Percentiles rank a stretch among this genome's conserved stretches.
Evolutionary conservation across 371 early-diverging fungal genomes (phyloP).

Genomic region (Mortierella sp.): DNA sequence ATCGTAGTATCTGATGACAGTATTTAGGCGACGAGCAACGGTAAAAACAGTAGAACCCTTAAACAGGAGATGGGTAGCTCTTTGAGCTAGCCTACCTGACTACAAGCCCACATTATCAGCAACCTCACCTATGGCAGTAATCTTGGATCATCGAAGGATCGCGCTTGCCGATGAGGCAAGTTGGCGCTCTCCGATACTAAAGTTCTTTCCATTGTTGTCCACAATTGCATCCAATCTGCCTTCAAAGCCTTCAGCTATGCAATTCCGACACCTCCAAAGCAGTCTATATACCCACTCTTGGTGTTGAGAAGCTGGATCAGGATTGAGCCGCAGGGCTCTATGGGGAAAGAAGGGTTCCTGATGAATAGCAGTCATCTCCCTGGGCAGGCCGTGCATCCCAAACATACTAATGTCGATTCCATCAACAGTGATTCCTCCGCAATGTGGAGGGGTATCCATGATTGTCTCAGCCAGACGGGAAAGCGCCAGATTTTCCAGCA

Average conservation of each 20-base stretch:
- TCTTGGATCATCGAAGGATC: conserved; percentile 66
- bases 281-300: conserved; percentile 70
- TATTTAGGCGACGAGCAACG: conserved; percentile 76
- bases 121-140: conserved; percentile 72
- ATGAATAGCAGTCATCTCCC: conserved; percentile 71
- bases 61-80: conserved; percentile 59
- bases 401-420: conserved; percentile 63
- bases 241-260: conserved; percentile 7
- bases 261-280: conserved; percentile 40
- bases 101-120: conserved; percentile 73
- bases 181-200: conserved; percentile 71
- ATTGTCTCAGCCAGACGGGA: conserved; percentile 62
- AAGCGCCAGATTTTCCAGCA: conserved; percentile 73
- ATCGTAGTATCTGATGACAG: conserved; percentile 77
- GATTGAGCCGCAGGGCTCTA: conserved; percentile 65
- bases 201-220: conserved; percentile 60
- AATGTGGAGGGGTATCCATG: conserved; percentile 15
- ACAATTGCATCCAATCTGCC: conserved; percentile 47
- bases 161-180: conserved; percentile 55
- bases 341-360: conserved; percentile 67
- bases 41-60: conserved; percentile 65
- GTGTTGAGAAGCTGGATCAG: conserved; percentile 72
- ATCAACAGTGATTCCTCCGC: conserved; percentile 67
- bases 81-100: conserved; percentile 63
- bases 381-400: conserved; percentile 66